phyloP scores from a whole-genome alignment of 371 early-diverging fungal genomes.

The Dichotomocladium elegans region DNA sequence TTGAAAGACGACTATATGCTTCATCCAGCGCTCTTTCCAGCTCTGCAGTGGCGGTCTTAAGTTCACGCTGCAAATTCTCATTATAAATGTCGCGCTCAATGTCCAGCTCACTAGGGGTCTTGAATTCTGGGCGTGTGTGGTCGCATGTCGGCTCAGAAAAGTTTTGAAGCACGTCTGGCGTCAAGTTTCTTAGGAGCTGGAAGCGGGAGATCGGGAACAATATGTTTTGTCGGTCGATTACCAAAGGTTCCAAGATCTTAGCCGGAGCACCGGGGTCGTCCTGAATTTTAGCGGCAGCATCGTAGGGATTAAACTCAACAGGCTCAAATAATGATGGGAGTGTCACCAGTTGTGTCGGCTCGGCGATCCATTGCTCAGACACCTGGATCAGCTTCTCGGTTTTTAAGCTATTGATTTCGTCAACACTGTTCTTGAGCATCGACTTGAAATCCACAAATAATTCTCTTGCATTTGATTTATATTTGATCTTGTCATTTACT shows the following conservation, averaged over 20 bases:
- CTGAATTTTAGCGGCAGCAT: constrained; percentile 39
- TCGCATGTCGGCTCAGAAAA: constrained; percentile 69
- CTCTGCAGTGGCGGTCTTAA: constrained; percentile 26
- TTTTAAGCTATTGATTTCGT: not conserved
- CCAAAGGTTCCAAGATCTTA: constrained; percentile 50
- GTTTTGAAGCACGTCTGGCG: constrained; percentile 60
- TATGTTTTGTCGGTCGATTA: constrained; percentile 50
- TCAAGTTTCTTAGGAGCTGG: constrained; percentile 61
- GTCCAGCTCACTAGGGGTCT: constrained; percentile 68
- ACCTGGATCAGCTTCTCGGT: constrained; percentile 13
- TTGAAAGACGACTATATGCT: constrained; percentile 42
- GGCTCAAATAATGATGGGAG: constrained; percentile 34
- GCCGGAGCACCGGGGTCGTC: constrained; percentile 60
- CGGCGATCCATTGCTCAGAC: constrained; percentile 27
- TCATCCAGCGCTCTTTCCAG: constrained; percentile 18
- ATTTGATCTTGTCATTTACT: not conserved
- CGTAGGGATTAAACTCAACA: constrained; percentile 47
- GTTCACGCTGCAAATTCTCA: constrained; percentile 40
- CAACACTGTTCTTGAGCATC: not conserved
- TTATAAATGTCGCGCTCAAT: constrained; percentile 63
- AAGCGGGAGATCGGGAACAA: constrained; percentile 62
- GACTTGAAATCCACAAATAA: constrained; percentile 8
- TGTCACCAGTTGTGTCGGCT: constrained; percentile 23
- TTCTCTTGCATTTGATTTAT: constrained; percentile 3
- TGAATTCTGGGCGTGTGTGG: constrained; percentile 62